Conservation (phyloP, 192 early-diverging fungal genomes). For the Obelidium mucronatum region DNA sequence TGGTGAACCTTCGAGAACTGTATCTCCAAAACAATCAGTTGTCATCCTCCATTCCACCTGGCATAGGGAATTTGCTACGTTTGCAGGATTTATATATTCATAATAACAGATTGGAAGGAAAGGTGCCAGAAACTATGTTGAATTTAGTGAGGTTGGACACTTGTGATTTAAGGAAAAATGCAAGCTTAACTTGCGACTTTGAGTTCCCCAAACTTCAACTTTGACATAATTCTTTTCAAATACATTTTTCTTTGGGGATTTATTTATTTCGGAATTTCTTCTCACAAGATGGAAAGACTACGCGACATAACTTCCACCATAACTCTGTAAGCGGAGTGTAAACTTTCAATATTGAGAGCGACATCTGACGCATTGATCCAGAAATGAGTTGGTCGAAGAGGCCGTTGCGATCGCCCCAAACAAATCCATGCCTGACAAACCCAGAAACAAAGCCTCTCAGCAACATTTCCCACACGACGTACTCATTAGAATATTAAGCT, state of each 20-base stretch:
- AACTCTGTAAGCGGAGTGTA: neutral
- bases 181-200: neutral
- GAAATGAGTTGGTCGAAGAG: neutral
- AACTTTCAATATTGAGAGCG: neutral
- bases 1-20: conserved; percentile 12
- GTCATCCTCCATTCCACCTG: conserved; percentile 18
- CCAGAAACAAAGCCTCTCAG: neutral
- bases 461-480: neutral
- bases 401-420: neutral
- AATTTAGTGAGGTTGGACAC: neutral
- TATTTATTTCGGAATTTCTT: no score
- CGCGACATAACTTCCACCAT: neutral
- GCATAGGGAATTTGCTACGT: neutral
- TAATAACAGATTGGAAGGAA: conserved; percentile 5
- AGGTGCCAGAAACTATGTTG: neutral
- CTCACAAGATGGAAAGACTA: neutral
- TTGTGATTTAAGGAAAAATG: neutral
- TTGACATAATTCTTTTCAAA: no score
- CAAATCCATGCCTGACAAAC: neutral
- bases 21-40: conserved; percentile 28
- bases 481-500: neutral
- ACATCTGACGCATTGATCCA: neutral
- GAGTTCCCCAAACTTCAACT: neutral
- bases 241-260: no score
- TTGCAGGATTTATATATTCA: neutral